Base-by-base conservation (phyloP, 2,329 filamentous ascomycete genomes). In the Emericellopsis cladophorae region DNA sequence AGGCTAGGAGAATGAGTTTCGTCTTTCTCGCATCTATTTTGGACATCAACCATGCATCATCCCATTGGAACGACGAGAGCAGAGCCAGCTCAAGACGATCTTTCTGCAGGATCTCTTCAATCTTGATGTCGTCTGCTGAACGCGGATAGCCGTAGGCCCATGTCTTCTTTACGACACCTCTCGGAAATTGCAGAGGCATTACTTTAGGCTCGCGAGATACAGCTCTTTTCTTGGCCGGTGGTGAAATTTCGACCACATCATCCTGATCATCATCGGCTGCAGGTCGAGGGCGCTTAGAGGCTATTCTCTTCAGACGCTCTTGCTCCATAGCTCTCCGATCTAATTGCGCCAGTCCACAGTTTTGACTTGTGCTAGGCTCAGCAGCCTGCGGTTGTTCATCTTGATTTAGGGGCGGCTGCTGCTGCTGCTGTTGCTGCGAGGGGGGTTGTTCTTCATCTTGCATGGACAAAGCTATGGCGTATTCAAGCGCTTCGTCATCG, bases 31-130 rank as follows among this genome's bases (percentile, higher is more conserved):
- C 54, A 45, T 86, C 67, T 23, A 94, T 57, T 55, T 92, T 93
- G 6, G 67, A 71, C 23, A 90, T 58, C 36, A 92, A 57, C 85
- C 86, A 95, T 23, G 82, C 72, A 12, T 81, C 74, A 46, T 96
- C 82, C 79, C 85, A 92, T 54, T 90, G 78, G 50, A 84, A 96
- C 0, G 90, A 85, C 49, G 88, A 94, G 5, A 96, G 63, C 0
- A 96, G 74, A 1, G 86, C 89, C 32, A 87, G 74, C 39, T 84
- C 67, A 8, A 96, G 66, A 11, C 79, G 70, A 2, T 75, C 62
- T 45, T 76, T 80, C 55, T 94, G 83, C 1, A 95, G 60, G 0
- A 95, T 74, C 56, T 95, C 88, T 51, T 94, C 86, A 33, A 96
- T 79, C 45, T 79, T 92, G 54, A 96, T 86, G 46, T 94, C 86